Evolutionary conservation across 805 yeast species (phyloP), one percentile per base, ranked within the genome.

Genomic region (Scheffersomyces lignosus): DNA sequence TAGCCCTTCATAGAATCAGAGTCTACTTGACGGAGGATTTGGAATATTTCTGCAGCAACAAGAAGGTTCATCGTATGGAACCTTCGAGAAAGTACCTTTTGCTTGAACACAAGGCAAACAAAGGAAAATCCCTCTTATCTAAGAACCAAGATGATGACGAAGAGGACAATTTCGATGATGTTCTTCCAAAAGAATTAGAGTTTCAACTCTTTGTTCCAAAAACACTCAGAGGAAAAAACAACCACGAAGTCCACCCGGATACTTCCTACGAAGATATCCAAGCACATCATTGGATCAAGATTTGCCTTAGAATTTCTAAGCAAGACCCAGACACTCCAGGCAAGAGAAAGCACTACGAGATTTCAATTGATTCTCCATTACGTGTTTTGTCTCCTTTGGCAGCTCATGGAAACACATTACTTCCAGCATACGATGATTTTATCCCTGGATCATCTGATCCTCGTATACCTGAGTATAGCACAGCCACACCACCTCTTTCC

Each of bases 241-340:
- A 66, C 40, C 54, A 54, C 30, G 39, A 47, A 18, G 61, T 84
- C 18, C 96, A 88, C 51, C 96, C 98, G 1, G 95, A 93, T 60
- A 87, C 96, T 0, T 78, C 87, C 3, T 83, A 75, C 48, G 78
- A 75, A 16, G 81, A 80, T 49, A 88, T 93, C 44, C 90, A 88
- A 62, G 75, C 93, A 5, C 91, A 87, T 52, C 99, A 93, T 63
- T 93, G 99, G 97, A 81, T 93, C 51, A 93, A 93, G 62, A 75
- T 93, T 12, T 84, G 95, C 45, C 64, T 93, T 35, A 67, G 98
- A 34, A 69, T 93, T 27, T 86, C 96, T 4, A 78, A 75, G 47
- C 54, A 71, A n/a, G 81, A 84, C 29, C 76, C 80, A 2, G 69
- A 71, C 2, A 62, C 66, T 30, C 59, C 66, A 3, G 70, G 50